Percentiles rank a stretch among this genome's conserved stretches.
Evolutionary conservation across 352 stramenopile species (phyloP).

Genomic region (Pythium guiyangense): DNA sequence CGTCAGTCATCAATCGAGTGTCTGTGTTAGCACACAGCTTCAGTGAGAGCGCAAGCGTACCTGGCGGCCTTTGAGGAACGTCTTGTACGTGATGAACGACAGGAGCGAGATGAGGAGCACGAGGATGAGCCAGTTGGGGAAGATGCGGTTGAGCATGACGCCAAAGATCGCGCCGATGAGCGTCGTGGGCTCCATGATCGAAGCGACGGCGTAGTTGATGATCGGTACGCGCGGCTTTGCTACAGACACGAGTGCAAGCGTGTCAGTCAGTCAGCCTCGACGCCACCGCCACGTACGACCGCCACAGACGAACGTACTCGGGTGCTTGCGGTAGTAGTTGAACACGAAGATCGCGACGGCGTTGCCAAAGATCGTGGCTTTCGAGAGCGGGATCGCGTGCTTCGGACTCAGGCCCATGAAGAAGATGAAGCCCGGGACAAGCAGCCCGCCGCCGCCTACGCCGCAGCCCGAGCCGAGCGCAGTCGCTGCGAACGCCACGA

Average conservation of each 20-base stretch:
- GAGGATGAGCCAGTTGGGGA: conserved; percentile 83
- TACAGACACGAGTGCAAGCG: no score
- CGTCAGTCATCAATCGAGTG: no score
- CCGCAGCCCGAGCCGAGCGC: conserved; percentile 89
- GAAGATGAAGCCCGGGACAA: conserved; percentile 97
- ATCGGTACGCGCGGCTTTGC: conserved; percentile 87
- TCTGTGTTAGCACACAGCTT: no score
- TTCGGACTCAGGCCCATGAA: conserved; percentile 92
- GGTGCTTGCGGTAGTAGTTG: conserved; percentile 93
- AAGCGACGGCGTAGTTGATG: conserved; percentile 98
- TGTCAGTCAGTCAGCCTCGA: no score
- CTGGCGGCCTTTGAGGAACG: conserved; percentile 58
- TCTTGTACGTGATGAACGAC: conserved; percentile 76
- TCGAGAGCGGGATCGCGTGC: conserved; percentile 95
- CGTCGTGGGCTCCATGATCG: conserved; percentile 97
- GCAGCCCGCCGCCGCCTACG: conserved; percentile 92
- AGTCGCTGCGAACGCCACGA: conserved; percentile 77
- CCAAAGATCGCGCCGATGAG: conserved; percentile 76
- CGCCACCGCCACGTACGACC: no score
- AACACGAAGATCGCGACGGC: conserved; percentile 93
- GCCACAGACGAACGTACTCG: conserved; percentile 40
- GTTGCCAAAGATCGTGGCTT: conserved; percentile 97
- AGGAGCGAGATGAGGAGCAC: conserved; percentile 71
- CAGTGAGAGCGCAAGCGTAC: no score
- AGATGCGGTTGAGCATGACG: conserved; percentile 80